phyloP scores from a whole-genome alignment of 1,139 yeast genomes.

The Keqinozyma sinolaborantium region DNA sequence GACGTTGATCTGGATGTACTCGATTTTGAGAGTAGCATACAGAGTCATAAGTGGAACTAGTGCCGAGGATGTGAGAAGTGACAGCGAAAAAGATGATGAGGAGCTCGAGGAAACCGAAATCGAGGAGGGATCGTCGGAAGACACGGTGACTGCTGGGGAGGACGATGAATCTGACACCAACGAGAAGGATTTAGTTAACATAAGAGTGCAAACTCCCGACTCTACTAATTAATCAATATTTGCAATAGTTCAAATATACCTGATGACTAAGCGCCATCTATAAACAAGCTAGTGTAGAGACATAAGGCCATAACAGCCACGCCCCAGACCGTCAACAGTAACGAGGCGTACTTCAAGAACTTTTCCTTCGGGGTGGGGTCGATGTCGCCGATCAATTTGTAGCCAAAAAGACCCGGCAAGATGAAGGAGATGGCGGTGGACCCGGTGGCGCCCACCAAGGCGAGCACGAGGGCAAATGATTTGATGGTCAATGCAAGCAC shows the following conservation, averaged over 20 bases:
- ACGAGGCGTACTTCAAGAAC: constrained; percentile 23
- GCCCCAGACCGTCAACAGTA: constrained; percentile 40
- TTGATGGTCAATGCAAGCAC: constrained; percentile 39
- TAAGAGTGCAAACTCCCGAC: constrained; percentile 4
- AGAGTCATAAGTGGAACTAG: constrained; percentile 68
- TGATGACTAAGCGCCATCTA: constrained; percentile 12
- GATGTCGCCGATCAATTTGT: constrained; percentile 37
- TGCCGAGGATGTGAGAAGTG: constrained; percentile 84
- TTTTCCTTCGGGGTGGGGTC: constrained; percentile 20
- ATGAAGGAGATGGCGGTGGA: constrained; percentile 59
- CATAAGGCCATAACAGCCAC: constrained; percentile 39
- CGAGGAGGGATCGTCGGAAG: constrained; percentile 4
- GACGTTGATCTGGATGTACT: constrained; percentile 69
- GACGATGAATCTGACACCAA: constrained; percentile 3
- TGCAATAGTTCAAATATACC: constrained; percentile 2
- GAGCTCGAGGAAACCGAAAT: constrained; percentile 18
- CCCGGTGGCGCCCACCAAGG: constrained; percentile 61
- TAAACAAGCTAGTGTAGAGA: constrained; percentile 32
- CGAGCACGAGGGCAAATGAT: constrained; percentile 54
- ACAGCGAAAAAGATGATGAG: constrained; percentile 50
- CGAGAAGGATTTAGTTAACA: constrained; percentile 3
- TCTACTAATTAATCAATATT: background rate
- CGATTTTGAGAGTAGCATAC: constrained; percentile 66
- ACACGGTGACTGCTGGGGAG: background rate
- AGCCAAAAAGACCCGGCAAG: constrained; percentile 58